A percentile compares a stretch with the other conserved stretches of the same genome.
phyloP scores from a whole-genome alignment of 2,329 filamentous ascomycete genomes.

The Sodiomyces alkalinus region DNA sequence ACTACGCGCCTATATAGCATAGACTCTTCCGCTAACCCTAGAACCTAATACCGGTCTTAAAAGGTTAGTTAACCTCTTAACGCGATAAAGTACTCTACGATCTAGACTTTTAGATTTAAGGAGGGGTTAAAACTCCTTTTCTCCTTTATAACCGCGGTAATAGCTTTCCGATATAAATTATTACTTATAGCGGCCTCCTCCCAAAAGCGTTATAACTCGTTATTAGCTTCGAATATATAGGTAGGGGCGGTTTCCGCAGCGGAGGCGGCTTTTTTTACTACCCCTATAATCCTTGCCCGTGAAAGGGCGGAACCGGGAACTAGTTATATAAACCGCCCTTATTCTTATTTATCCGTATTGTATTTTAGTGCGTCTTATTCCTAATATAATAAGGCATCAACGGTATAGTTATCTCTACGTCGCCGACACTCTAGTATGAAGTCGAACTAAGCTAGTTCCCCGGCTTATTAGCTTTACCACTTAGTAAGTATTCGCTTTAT shows the following conservation, averaged over 20 bases:
- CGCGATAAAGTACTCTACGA: not conserved
- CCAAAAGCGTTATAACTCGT: not conserved
- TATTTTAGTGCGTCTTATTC: not conserved
- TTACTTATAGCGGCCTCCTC: not conserved
- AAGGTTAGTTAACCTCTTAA: not conserved
- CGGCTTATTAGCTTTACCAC: not conserved
- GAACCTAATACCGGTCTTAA: not conserved
- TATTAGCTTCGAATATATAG: not conserved
- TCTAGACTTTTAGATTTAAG: conserved; percentile 1
- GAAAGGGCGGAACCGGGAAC: no score
- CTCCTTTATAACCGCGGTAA: not conserved
- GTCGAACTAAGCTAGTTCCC: not conserved
- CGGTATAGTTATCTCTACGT: not conserved
- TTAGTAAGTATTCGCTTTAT: not conserved
- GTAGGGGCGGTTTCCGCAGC: no score
- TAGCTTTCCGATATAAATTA: not conserved
- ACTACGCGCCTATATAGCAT: not conserved
- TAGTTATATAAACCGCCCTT: not conserved
- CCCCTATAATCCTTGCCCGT: no score
- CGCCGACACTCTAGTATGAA: not conserved
- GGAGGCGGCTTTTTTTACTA: no score
- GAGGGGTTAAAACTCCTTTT: not conserved
- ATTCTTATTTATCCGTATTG: not conserved
- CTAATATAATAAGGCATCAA: not conserved
- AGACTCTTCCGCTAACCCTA: not conserved